Evolutionary conservation across 164 flowering plant genomes (phyloP).

Genomic region (Cinnamomum micranthum): DNA sequence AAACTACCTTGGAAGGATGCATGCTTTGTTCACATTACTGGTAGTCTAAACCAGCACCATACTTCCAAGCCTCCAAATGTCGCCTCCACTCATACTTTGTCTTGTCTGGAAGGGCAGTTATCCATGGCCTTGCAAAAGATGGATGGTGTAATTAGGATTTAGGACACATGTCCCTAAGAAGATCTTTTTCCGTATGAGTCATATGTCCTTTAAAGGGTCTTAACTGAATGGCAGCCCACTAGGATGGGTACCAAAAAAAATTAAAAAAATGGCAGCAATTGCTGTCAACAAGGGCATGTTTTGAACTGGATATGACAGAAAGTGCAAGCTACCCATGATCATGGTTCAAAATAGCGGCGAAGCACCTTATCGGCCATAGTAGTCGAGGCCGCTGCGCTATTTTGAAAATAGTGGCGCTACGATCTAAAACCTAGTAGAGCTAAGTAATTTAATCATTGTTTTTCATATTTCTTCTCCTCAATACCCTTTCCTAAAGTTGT

Average conservation of each 20-base stretch:
- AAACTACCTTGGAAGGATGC: background rate
- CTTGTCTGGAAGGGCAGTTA: conserved; percentile 51
- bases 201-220: background rate
- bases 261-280: background rate
- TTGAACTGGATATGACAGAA: background rate
- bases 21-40: conserved; percentile 7
- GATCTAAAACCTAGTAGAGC: too few species aligned
- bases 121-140: conserved; percentile 47
- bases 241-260: too few species aligned
- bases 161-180: background rate
- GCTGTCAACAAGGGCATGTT: background rate
- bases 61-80: conserved; percentile 79
- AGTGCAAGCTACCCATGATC: background rate
- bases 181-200: too few species aligned
- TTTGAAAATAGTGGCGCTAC: too few species aligned
- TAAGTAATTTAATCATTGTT: too few species aligned
- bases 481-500: too few species aligned
- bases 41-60: conserved; percentile 93
- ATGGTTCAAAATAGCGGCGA: too few species aligned
- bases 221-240: background rate
- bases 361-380: too few species aligned
- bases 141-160: background rate
- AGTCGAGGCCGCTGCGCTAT: too few species aligned
- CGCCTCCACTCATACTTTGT: conserved; percentile 59
- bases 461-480: too few species aligned